Base-by-base conservation (phyloP, 1,284 basidiomycete genomes). In the Pseudozyma pruni region DNA sequence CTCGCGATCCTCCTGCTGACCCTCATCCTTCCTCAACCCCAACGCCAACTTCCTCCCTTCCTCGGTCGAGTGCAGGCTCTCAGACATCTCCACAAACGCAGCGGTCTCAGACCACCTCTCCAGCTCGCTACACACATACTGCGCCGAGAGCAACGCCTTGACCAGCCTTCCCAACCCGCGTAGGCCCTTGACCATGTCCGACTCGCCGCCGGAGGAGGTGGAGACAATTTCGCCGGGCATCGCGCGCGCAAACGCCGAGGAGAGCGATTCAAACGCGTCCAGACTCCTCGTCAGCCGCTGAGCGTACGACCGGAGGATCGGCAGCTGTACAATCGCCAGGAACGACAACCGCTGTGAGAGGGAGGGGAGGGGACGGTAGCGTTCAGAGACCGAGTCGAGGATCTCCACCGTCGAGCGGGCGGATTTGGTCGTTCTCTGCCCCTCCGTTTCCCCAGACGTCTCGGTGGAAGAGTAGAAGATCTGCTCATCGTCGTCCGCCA, bases 321-420 rank as follows among this genome's bases (percentile, higher is more conserved):
- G 93, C 2, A 96, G 84, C 83, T 98, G 95, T 10, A 96, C 88
- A 8, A 87, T 85, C 35, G 90, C 86, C 49, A 98, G 86, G 84
- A 98, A 98, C 11, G 89, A 89, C 0, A 90, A 88, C 16, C 90
- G 89, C 63, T 96, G 91, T 13, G 85, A 82, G 59, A 91, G 87
- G 40, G 87, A 87, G 0, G 94, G 94, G 0, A 98, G 85, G 0
- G 92, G 90, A 9, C 90, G 88, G 80, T 97, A 97, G 1, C 94
- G 92, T 81, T 95, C 94, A 89, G 77, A 53, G 50, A 78, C 57
- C 27, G 60, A 57, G 13, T 76, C 66, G 35, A 81, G 57, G 16
- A 81, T 64, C 9, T 68, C 53, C 16, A 76, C 51, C 19, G 75
- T 45, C 0, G 66, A 61, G 5, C 67, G 45, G 0, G 80, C 76